A percentile compares a stretch with the other conserved stretches of the same genome.
These are phyloP conservation scores for Cyclostephanos tholiformis DNA, from an alignment of 108 stramenopile species.

Conservation along the genomic window DNA sequence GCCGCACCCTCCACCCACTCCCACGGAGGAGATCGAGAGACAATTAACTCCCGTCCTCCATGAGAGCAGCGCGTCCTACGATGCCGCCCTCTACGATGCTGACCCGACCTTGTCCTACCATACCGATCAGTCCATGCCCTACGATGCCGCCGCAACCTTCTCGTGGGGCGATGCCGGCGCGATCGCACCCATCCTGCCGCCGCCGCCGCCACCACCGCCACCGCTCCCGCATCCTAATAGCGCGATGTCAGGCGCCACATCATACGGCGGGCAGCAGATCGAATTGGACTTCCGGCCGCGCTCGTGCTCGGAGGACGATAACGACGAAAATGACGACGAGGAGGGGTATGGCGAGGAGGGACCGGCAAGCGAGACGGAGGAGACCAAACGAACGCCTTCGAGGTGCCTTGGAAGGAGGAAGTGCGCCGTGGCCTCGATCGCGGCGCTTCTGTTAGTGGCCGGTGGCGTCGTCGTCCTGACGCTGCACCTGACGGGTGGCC, in stretches of 20 bases:
- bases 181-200: neutral
- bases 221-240: neutral
- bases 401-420: neutral
- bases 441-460: neutral
- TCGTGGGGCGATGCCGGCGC: no score
- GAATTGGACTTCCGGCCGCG: constrained; percentile 6
- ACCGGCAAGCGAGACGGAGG: neutral
- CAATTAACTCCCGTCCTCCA: no score
- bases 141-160: no score
- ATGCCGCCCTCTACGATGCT: neutral
- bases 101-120: no score
- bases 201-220: neutral
- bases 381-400: neutral
- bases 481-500: neutral
- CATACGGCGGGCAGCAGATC: constrained; percentile 6
- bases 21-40: no score
- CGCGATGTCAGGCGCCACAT: neutral
- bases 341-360: neutral
- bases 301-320: neutral
- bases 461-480: neutral
- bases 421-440: neutral
- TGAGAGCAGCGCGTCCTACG: no score
- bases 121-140: no score
- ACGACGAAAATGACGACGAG: neutral
- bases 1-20: no score